These are phyloP conservation scores for Trichophyton mentagrophytes DNA, from an alignment of 2,329 filamentous ascomycete genomes.

Conservation along the genomic window DNA sequence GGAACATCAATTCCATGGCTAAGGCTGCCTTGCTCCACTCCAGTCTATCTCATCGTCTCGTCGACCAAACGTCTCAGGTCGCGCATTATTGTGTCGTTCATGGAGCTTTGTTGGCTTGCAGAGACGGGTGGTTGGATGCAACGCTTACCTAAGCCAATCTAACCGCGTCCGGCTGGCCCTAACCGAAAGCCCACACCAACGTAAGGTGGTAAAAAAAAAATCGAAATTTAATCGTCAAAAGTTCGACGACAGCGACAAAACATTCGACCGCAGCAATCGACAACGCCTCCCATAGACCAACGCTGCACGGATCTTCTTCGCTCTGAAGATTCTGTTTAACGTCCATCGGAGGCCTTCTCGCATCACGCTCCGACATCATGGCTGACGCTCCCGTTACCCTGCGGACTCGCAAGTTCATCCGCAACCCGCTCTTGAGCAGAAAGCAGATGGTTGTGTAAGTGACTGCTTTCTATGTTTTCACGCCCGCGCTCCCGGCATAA, in stretches of 20 bases:
- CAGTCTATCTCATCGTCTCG: not conserved
- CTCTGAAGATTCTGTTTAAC: conserved; percentile 19
- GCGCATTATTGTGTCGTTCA: not conserved
- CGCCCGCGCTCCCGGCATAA: not conserved
- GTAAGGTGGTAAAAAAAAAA: conserved; percentile 25
- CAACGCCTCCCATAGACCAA: conserved; percentile 17
- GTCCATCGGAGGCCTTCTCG: conserved; percentile 15
- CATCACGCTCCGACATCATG: conserved; percentile 55
- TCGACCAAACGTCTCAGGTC: not conserved
- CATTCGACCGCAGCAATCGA: conserved; percentile 17
- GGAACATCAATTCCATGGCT: not conserved
- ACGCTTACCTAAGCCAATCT: not conserved
- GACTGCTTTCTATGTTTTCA: not conserved
- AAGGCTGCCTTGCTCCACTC: not conserved
- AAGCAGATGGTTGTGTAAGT: conserved; percentile 99
- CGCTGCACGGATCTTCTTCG: conserved; percentile 14
- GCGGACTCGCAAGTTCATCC: conserved; percentile 99
- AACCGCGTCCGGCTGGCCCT: conserved; percentile 16
- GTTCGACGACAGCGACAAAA: conserved; percentile 12
- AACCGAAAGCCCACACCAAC: conserved; percentile 31
- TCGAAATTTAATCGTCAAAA: conserved; percentile 24
- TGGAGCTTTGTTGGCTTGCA: not conserved
- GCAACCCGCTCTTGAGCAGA: conserved; percentile 95
- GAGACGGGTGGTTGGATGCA: not conserved
- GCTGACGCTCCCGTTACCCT: conserved; percentile 67